Conservation (phyloP, 2,329 filamentous ascomycete species). For the Aureobasidium zeae region DNA sequence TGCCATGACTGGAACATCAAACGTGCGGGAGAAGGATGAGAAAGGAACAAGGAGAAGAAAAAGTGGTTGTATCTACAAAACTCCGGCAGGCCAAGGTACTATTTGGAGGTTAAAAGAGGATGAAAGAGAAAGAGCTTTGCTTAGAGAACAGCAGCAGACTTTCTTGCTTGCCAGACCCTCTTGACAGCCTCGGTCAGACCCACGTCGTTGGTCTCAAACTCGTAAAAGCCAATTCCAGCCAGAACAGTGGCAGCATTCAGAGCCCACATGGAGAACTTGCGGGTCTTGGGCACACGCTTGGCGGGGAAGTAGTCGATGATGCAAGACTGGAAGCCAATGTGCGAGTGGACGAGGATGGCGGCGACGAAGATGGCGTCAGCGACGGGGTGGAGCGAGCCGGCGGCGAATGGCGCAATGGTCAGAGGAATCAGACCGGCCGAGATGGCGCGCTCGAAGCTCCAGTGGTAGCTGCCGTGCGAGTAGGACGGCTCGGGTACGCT, state of each 20-base stretch:
- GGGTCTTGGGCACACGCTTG: constrained; percentile 57
- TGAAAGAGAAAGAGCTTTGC: background rate
- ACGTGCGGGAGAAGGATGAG: too few species aligned
- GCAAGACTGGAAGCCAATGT: constrained; percentile 83
- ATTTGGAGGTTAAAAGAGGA: background rate
- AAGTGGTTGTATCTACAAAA: constrained; percentile 15
- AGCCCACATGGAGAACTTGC: constrained; percentile 62
- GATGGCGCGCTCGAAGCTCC: constrained; percentile 82
- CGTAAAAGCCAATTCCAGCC: constrained; percentile 83
- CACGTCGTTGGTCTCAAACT: constrained; percentile 98
- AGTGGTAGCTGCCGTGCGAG: constrained; percentile 92
- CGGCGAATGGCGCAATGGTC: constrained; percentile 82
- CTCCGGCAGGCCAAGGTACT: constrained; percentile 12
- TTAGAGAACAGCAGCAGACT: constrained; percentile 1
- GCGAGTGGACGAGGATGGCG: constrained; percentile 79
- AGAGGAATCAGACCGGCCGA: constrained; percentile 76
- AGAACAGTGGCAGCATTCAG: constrained; percentile 70
- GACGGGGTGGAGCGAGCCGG: constrained; percentile 80
- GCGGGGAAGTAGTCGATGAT: constrained; percentile 87
- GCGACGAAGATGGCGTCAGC: constrained; percentile 80
- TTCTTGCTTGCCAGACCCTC: constrained; percentile 75
- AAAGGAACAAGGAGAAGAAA: too few species aligned
- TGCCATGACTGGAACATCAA: too few species aligned
- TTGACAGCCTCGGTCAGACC: constrained; percentile 83
- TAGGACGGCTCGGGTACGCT: constrained; percentile 63